phyloP scores from a whole-genome alignment of 306 rosid species.

The Carpinus fangiana region DNA sequence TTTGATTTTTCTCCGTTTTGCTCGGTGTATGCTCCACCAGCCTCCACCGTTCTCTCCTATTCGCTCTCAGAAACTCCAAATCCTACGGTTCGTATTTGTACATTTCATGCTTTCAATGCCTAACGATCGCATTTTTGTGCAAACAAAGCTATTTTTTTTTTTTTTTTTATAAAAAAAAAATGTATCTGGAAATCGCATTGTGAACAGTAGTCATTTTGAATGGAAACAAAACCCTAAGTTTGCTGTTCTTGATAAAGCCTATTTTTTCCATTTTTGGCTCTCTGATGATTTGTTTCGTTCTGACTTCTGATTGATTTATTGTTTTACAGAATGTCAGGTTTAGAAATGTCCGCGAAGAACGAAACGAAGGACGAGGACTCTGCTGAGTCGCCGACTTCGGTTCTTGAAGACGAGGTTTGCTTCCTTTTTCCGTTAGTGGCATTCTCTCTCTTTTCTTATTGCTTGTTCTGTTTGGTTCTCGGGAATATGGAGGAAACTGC shows the following conservation, averaged over 20 bases:
- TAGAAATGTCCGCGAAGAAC: conserved; percentile 50
- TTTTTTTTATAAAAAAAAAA: background rate
- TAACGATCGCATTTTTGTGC: background rate
- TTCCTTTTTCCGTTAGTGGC: background rate
- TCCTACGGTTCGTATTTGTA: background rate
- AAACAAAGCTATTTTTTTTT: background rate
- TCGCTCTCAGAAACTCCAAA: background rate
- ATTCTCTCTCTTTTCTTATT: background rate
- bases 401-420: conserved; percentile 75
- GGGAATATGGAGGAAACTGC: background rate
- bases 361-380: conserved; percentile 40
- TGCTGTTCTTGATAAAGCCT: background rate
- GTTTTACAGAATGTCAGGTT: conserved; percentile 35
- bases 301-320: no score
- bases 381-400: conserved; percentile 80
- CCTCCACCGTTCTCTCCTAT: background rate
- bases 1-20: conserved; percentile 23
- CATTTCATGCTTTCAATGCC: background rate
- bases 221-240: conserved; percentile 15
- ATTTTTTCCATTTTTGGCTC: background rate
- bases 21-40: conserved; percentile 1
- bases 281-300: background rate
- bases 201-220: background rate
- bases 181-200: background rate
- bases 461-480: background rate